Evolutionary conservation across 1,139 yeast genomes (phyloP).

Genomic region (Yamadazyma blattariae): DNA sequence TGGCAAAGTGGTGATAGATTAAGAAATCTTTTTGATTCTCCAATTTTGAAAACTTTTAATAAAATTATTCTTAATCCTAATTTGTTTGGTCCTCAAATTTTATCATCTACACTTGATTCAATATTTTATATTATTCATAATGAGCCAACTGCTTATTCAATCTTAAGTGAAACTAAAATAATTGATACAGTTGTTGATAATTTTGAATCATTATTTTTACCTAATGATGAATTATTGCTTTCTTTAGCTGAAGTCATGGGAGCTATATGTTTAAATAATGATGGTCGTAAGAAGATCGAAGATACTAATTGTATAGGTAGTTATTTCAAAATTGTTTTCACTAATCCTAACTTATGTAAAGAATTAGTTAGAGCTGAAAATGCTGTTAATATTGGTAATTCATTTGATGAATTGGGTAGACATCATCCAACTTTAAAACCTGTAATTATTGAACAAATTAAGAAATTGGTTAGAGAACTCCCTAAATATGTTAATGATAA

Average conservation of each 20-base stretch:
- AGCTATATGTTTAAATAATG: conserved; percentile 76
- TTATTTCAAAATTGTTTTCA: conserved; percentile 50
- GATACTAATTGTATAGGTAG: conserved; percentile 43
- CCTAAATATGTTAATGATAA: conserved; percentile 34
- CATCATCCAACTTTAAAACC: conserved; percentile 78
- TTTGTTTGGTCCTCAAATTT: conserved; percentile 68
- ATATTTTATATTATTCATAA: conserved; percentile 77
- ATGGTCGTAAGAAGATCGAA: conserved; percentile 61
- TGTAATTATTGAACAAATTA: conserved; percentile 50
- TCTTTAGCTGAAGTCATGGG: conserved; percentile 77
- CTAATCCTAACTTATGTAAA: conserved; percentile 47
- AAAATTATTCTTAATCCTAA: conserved; percentile 55
- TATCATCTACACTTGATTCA: conserved; percentile 63
- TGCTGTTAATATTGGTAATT: conserved; percentile 57
- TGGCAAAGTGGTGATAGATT: conserved; percentile 81
- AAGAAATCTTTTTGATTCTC: conserved; percentile 83
- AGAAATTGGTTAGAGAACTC: conserved; percentile 44
- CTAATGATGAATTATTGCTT: conserved; percentile 56
- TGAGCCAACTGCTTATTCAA: conserved; percentile 87
- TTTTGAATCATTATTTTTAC: conserved; percentile 50
- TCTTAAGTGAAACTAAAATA: conserved; percentile 75
- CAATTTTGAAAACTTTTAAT: conserved; percentile 61
- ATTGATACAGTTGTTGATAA: conserved; percentile 62
- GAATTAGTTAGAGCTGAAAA: conserved; percentile 41
- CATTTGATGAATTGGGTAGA: conserved; percentile 79